Percentiles rank a stretch among this genome's conserved stretches.
Evolutionary conservation across 2,329 filamentous ascomycete species (phyloP).

Genomic region (Leptosphaerulina australis): DNA sequence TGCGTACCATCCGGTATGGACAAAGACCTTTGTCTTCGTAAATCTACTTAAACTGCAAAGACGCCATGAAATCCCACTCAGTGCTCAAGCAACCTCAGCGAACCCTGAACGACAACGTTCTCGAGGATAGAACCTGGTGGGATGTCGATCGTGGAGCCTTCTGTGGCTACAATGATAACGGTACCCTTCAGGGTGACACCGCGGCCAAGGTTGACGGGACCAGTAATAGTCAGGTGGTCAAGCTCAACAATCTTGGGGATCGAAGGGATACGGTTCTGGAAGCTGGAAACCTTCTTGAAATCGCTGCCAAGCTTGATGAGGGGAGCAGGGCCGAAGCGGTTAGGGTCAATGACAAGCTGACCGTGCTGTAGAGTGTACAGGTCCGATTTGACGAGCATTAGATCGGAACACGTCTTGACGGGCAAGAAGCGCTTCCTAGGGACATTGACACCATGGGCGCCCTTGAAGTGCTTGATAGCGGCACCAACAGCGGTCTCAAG

Average conservation of each 20-base stretch:
- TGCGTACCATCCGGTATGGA: conserved; percentile 30
- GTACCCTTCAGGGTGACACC: conserved; percentile 97
- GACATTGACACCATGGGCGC: conserved; percentile 98
- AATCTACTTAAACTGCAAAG: conserved; percentile 31
- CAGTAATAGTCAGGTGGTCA: conserved; percentile 95
- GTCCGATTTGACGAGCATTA: conserved; percentile 99
- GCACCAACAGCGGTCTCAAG: conserved; percentile 98
- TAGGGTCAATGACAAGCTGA: conserved; percentile 94
- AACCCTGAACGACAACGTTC: conserved; percentile 98
- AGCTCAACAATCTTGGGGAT: conserved; percentile 92
- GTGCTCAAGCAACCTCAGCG: conserved; percentile 75
- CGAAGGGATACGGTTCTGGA: conserved; percentile 83
- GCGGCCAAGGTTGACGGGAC: conserved; percentile 93
- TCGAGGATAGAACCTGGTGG: conserved; percentile 95
- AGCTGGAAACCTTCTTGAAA: conserved; percentile 99
- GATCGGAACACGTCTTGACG: conserved; percentile 99
- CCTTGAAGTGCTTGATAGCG: conserved; percentile 97
- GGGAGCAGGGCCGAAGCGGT: conserved; percentile 93
- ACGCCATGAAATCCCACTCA: conserved; percentile 47
- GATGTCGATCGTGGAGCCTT: conserved; percentile 97
- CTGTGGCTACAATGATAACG: conserved; percentile 97
- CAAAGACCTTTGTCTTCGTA: conserved; percentile 32
- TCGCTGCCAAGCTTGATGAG: conserved; percentile 98
- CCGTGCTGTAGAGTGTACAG: conserved; percentile 99
- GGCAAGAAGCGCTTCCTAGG: conserved; percentile 97